Conservation (phyloP, 1,284 basidiomycete species). For the Leccinum pallidistipes region DNA sequence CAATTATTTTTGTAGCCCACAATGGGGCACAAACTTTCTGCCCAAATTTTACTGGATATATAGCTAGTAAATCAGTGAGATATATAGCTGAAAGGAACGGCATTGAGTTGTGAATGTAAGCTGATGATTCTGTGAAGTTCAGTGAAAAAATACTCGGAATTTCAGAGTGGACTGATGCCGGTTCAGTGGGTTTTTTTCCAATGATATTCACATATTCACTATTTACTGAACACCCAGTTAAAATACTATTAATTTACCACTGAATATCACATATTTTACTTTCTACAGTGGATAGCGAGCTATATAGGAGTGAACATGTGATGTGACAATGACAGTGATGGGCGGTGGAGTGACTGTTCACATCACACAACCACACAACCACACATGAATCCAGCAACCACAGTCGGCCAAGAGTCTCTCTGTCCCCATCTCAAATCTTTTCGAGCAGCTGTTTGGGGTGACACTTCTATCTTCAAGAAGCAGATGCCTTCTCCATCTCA, state of each 20-base stretch:
- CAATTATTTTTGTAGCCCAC: too few species aligned
- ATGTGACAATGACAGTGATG: too few species aligned
- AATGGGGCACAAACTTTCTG: too few species aligned
- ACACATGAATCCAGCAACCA: too few species aligned
- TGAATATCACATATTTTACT: constrained; percentile 1
- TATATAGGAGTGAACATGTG: too few species aligned
- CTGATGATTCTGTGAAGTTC: background rate
- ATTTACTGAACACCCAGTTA: background rate
- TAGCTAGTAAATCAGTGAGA: background rate
- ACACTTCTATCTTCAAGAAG: background rate
- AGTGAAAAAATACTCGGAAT: background rate
- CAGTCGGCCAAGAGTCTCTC: too few species aligned
- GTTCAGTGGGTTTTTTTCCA: constrained; percentile 3
- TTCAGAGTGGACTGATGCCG: background rate
- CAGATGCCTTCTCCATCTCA: background rate
- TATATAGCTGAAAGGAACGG: too few species aligned
- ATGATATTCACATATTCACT: background rate
- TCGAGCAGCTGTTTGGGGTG: background rate
- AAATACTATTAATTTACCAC: background rate
- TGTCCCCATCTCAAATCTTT: background rate
- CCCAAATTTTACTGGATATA: too few species aligned
- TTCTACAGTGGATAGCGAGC: background rate
- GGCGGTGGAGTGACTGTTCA: too few species aligned
- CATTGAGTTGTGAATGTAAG: too few species aligned
- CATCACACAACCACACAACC: too few species aligned